phyloP scores from a whole-genome alignment of 73 alveolate genomes.

The Blepharisma stoltei region DNA sequence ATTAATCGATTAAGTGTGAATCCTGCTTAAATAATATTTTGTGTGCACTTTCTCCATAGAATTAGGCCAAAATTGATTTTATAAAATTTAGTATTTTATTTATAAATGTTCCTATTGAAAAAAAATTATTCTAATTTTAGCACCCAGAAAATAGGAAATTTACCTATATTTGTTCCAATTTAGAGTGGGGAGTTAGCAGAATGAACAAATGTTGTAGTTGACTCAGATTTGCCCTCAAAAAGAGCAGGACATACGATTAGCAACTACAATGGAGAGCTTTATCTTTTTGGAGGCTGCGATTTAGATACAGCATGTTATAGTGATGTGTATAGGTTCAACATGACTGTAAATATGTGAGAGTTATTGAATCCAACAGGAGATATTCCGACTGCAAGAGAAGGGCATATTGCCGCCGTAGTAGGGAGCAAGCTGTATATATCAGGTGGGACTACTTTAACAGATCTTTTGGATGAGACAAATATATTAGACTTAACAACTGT shows the following conservation, averaged over 20 bases:
- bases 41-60: too few relatives aligned
- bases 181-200: neutral
- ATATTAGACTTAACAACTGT: neutral
- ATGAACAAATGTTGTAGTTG: conserved; percentile 2
- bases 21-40: too few relatives aligned
- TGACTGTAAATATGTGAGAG: neutral
- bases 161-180: too few relatives aligned
- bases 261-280: neutral
- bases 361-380: neutral
- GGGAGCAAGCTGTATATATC: neutral
- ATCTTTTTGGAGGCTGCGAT: conserved; percentile 30
- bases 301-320: conserved; percentile 13
- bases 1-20: too few relatives aligned
- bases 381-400: conserved; percentile 29
- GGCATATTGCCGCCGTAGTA: neutral
- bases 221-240: neutral
- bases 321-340: neutral
- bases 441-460: conserved; percentile 17
- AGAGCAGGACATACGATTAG: conserved; percentile 25
- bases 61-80: too few relatives aligned
- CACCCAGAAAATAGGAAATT: too few relatives aligned
- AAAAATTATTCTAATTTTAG: too few relatives aligned
- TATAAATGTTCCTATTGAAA: too few relatives aligned
- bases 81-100: too few relatives aligned
- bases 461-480: neutral